Percentiles rank a stretch among this genome's conserved stretches.
Evolutionary conservation across 176 grass and related monocot species (phyloP).

Genomic region (Triticum dicoccoides): DNA sequence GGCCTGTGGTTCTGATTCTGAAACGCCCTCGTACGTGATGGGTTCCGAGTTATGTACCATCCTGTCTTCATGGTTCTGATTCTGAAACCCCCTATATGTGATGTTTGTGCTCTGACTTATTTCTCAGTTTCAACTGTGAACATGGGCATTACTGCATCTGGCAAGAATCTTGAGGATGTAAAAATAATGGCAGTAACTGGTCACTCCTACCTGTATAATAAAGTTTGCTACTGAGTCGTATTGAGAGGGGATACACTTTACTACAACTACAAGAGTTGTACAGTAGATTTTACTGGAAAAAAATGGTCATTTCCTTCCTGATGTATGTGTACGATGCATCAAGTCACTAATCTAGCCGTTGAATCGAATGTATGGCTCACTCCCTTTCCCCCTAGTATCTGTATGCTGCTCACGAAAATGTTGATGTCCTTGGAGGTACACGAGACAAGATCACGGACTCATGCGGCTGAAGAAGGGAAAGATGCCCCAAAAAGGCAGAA

Average conservation of each 20-base stretch:
- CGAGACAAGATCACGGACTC: constrained; percentile 55
- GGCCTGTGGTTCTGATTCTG: not conserved
- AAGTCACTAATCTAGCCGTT: not conserved
- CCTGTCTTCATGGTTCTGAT: not conserved
- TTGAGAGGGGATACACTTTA: too few relatives aligned
- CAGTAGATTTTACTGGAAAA: not conserved
- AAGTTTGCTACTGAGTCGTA: not conserved
- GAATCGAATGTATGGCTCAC: too few relatives aligned
- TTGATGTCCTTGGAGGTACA: constrained; percentile 45
- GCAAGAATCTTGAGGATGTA: not conserved
- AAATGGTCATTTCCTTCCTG: not conserved
- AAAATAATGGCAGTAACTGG: not conserved
- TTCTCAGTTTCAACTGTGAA: not conserved
- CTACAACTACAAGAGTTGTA: not conserved
- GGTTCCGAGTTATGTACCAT: not conserved
- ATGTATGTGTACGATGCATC: not conserved
- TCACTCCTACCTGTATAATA: not conserved
- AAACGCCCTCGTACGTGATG: not conserved
- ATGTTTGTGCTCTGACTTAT: not conserved
- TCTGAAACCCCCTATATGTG: too few relatives aligned
- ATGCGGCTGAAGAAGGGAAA: constrained; percentile 60
- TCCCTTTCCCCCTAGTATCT: not conserved
- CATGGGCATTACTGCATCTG: not conserved
- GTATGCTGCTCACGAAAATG: not conserved
- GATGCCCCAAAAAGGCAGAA: constrained; percentile 31